These are phyloP conservation scores for Coprinellus micaceus DNA, from an alignment of 768 basidiomycete species.

Conservation along the genomic window DNA sequence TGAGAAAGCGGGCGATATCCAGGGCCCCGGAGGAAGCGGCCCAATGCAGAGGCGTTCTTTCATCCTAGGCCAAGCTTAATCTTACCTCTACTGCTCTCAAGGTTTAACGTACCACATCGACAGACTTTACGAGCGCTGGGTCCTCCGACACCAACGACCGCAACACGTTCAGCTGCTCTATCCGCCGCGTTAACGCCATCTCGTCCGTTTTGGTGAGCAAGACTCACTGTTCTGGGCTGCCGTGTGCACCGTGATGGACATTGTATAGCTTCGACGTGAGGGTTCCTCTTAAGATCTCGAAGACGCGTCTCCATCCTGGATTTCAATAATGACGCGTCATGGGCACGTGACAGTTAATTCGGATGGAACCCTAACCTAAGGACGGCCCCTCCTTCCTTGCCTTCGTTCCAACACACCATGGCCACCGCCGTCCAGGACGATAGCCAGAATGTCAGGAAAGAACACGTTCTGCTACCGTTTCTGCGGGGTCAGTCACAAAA, in stretches of 20 bases:
- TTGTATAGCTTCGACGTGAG: constrained; percentile 19
- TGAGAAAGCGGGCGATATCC: constrained; percentile 63
- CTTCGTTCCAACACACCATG: constrained; percentile 15
- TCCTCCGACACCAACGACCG: constrained; percentile 62
- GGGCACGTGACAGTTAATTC: constrained; percentile 10
- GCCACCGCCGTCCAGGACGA: constrained; percentile 24
- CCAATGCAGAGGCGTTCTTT: constrained; percentile 82
- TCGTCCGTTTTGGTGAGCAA: constrained; percentile 1
- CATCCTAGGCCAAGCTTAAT: constrained; percentile 48
- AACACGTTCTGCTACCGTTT: constrained; percentile 75
- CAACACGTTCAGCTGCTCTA: constrained; percentile 72
- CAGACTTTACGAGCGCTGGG: constrained; percentile 53
- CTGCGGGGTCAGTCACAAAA: constrained; percentile 77
- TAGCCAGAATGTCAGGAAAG: constrained; percentile 27
- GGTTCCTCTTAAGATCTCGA: background rate
- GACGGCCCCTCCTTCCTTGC: background rate
- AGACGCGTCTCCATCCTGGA: background rate
- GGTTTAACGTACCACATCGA: constrained; percentile 54
- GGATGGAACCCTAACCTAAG: background rate
- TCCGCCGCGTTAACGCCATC: background rate
- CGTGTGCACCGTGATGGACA: constrained; percentile 54
- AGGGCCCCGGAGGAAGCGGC: constrained; percentile 70
- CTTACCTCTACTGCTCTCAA: background rate
- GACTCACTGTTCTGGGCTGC: constrained; percentile 67
- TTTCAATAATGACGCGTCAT: constrained; percentile 12